Conservation (phyloP, 2,329 filamentous ascomycete species). For the Sarocladium brachiariae region DNA sequence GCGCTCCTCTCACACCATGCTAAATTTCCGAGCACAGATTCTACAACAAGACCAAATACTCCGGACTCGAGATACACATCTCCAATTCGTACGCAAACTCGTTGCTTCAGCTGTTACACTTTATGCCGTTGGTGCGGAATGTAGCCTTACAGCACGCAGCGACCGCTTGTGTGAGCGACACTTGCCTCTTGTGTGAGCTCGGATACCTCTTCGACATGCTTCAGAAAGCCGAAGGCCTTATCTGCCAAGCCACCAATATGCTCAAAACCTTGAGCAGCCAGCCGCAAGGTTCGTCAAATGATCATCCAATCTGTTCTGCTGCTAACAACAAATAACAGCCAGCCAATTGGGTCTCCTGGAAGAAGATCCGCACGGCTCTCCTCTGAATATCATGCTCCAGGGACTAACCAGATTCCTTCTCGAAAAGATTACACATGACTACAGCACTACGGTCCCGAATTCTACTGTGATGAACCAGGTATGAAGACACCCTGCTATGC, state of each 20-base stretch:
- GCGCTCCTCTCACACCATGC: neutral
- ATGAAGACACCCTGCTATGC: conserved; percentile 3
- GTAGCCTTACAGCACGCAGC: conserved; percentile 83
- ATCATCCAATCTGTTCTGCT: neutral
- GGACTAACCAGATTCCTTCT: conserved; percentile 79
- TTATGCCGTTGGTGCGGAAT: conserved; percentile 83
- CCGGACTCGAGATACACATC: conserved; percentile 92
- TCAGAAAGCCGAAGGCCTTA: conserved; percentile 87
- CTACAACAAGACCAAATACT: conserved; percentile 89
- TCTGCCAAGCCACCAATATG: conserved; percentile 94
- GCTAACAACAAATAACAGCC: conserved; percentile 34
- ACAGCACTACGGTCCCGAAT: conserved; percentile 56
- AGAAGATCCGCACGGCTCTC: conserved; percentile 66
- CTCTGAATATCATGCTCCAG: conserved; percentile 78
- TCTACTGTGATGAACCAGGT: conserved; percentile 65
- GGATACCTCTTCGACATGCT: conserved; percentile 98
- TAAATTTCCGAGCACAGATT: conserved; percentile 38
- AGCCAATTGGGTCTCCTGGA: conserved; percentile 75
- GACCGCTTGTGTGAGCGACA: conserved; percentile 72
- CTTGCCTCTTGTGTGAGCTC: conserved; percentile 86
- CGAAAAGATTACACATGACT: conserved; percentile 73
- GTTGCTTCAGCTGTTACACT: conserved; percentile 83
- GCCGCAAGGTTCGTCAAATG: conserved; percentile 54
- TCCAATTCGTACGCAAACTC: conserved; percentile 95
- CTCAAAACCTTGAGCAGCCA: conserved; percentile 82